Base-by-base conservation (phyloP, 164 flowering plant genomes). In the Vitis riparia region DNA sequence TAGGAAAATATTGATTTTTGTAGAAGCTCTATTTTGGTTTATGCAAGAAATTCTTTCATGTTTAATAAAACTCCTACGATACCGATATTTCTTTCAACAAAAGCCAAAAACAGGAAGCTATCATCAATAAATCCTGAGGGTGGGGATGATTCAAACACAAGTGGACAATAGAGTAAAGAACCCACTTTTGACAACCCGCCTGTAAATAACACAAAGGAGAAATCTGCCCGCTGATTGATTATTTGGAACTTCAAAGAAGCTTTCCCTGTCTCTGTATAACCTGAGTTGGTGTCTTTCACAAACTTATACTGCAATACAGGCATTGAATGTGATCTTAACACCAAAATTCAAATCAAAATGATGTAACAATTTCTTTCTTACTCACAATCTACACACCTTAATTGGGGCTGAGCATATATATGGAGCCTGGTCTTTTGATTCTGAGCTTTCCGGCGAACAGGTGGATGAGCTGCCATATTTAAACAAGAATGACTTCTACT, bases 201-300 rank as follows among this genome's bases (percentile, higher is more conserved):
- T 14, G 87, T 75, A 67, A 87, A 85, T 67, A 87, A 53, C 9
- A 78, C 91, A 68, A 87, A 84, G 51, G 91, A 79, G 74, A 84
- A 84, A 77, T 87, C 89, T 57, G 84, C 82, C 2, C 91, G 82
- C 75, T 87, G 91, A 70, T 85, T 87, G 71, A 87, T 87, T 70
- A 87, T 72, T 58, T 56, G 84, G 63, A 87, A 86, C 52, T 67
- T 78, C 75, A 84, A 58, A 66, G 82, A 68, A 66, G 78, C 79
- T 59, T 76, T 83, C 13, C 91, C 91, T 6, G 83, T 85, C 70
- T 77, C 78, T 23, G 65, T 60, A 56, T 87, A 87, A 12, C 57
- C 29, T 9, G 80, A 29, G 66, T 58, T 76, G 67, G 79, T 69
- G 37, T 71, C 3, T 48, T 79, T 87, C 30, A 76, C 83, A 77